phyloP scores from a whole-genome alignment of 345 rosid genomes.

The Raphanus raphanistrum region DNA sequence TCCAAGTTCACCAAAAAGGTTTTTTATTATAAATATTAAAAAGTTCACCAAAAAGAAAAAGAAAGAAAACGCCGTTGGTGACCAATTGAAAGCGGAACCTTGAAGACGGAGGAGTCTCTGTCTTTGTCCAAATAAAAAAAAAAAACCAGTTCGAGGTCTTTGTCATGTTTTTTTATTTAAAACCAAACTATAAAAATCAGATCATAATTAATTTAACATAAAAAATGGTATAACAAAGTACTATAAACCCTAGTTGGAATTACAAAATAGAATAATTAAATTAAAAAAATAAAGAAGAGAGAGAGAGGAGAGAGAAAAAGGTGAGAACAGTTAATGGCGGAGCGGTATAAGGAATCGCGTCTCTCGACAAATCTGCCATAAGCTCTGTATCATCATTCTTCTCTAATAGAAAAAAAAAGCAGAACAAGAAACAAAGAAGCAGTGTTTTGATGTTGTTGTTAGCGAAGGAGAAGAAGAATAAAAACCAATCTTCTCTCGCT shows the following conservation, averaged over 20 bases:
- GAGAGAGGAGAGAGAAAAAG: constrained; percentile 36
- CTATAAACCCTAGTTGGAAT: constrained; percentile 21
- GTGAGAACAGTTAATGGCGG: constrained; percentile 26
- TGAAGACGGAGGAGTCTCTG: constrained; percentile 36
- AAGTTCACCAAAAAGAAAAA: neutral
- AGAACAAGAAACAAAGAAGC: constrained; percentile 3
- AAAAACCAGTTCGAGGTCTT: constrained; percentile 32
- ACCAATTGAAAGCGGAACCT: constrained; percentile 40
- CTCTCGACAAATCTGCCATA: constrained; percentile 25
- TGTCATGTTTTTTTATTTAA: constrained; percentile 21
- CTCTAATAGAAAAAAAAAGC: neutral
- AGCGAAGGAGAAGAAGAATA: neutral
- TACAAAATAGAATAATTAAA: neutral
- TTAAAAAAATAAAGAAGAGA: neutral
- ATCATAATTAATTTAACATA: neutral
- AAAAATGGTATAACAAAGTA: neutral
- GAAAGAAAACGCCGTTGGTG: constrained; percentile 36
- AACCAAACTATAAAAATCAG: neutral
- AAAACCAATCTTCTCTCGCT: neutral
- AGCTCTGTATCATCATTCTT: neutral
- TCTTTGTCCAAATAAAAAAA: constrained; percentile 16
- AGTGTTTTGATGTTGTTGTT: neutral
- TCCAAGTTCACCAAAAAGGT: neutral
- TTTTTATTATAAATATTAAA: neutral
- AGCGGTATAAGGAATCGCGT: constrained; percentile 43